Percentiles rank a stretch among this genome's conserved stretches.
Conservation (phyloP, 805 yeast genomes). For the Ogataea paradorogensis region DNA sequence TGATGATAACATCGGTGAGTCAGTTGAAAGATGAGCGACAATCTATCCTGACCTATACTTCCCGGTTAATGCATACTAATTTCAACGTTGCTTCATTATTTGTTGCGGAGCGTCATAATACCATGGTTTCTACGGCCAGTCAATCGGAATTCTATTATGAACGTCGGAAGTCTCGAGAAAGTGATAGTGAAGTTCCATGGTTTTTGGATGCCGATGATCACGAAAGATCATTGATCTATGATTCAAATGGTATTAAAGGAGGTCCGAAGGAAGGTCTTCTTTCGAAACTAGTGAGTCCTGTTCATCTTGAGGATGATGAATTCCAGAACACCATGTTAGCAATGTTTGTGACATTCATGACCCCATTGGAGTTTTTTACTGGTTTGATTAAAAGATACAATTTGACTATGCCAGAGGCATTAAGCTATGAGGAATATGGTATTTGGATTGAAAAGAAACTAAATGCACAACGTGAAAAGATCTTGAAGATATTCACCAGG, state of each 20-base stretch:
- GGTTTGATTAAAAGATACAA: constrained; percentile 63
- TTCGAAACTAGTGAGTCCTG: constrained; percentile 77
- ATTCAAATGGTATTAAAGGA: constrained; percentile 75
- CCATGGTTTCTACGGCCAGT: constrained; percentile 29
- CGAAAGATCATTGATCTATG: constrained; percentile 47
- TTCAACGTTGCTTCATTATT: constrained; percentile 55
- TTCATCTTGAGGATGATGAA: constrained; percentile 50
- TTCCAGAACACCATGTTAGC: constrained; percentile 68
- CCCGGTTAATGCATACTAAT: constrained; percentile 75
- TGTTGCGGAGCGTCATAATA: constrained; percentile 43
- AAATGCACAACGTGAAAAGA: constrained; percentile 61
- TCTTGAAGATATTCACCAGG: constrained; percentile 61
- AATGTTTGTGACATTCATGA: constrained; percentile 74
- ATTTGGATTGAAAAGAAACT: constrained; percentile 73
- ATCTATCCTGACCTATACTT: constrained; percentile 65
- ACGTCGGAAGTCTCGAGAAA: constrained; percentile 35
- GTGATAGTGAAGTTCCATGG: constrained; percentile 59
- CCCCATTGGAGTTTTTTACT: constrained; percentile 59
- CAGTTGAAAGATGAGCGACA: constrained; percentile 71
- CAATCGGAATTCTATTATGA: constrained; percentile 34
- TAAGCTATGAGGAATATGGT: constrained; percentile 77
- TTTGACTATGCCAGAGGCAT: constrained; percentile 80
- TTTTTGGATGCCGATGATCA: constrained; percentile 65
- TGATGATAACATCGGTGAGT: constrained; percentile 42
- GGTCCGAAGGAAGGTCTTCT: constrained; percentile 78